Percentiles rank a stretch among this genome's conserved stretches.
These are phyloP conservation scores for Phialophora chinensis DNA, from an alignment of 2,329 filamentous ascomycete species.

Conservation along the genomic window DNA sequence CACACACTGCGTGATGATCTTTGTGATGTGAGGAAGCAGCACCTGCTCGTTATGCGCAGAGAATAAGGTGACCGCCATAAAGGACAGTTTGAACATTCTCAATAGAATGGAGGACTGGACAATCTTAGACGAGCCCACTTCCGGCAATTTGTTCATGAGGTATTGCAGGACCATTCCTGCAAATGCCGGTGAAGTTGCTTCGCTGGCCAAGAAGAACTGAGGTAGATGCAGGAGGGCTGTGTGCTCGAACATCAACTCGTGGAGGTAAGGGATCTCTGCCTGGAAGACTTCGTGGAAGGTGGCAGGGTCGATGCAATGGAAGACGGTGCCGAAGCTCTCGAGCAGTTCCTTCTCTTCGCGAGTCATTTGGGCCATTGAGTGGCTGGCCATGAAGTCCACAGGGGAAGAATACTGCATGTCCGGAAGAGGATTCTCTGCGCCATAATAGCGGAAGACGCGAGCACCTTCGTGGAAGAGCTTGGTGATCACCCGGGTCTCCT, in stretches of 20 bases:
- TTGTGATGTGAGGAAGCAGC: conserved; percentile 90
- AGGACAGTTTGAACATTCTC: conserved; percentile 94
- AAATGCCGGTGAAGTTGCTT: conserved; percentile 96
- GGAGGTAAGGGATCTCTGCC: conserved; percentile 93
- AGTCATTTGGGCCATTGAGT: conserved; percentile 90
- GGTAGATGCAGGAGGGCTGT: conserved; percentile 91
- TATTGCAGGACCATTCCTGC: conserved; percentile 98
- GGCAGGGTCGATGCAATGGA: conserved; percentile 96
- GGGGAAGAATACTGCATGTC: conserved; percentile 79
- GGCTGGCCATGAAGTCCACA: conserved; percentile 90
- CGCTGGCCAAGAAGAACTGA: conserved; percentile 97
- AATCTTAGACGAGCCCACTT: conserved; percentile 89
- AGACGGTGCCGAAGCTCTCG: conserved; percentile 97
- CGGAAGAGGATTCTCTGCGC: conserved; percentile 76
- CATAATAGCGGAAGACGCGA: conserved; percentile 96
- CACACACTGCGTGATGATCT: conserved; percentile 96
- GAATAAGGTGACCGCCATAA: conserved; percentile 98
- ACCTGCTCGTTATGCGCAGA: conserved; percentile 94
- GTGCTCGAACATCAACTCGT: conserved; percentile 98
- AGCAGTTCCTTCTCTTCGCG: conserved; percentile 97
- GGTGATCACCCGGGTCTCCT: conserved; percentile 94
- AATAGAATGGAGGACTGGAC: conserved; percentile 92
- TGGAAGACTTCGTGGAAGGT: conserved; percentile 99
- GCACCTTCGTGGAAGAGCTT: conserved; percentile 97
- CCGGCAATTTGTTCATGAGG: conserved; percentile 93